phyloP scores from a whole-genome alignment of 805 yeast species.

The Diddensiella transvaalensis region DNA sequence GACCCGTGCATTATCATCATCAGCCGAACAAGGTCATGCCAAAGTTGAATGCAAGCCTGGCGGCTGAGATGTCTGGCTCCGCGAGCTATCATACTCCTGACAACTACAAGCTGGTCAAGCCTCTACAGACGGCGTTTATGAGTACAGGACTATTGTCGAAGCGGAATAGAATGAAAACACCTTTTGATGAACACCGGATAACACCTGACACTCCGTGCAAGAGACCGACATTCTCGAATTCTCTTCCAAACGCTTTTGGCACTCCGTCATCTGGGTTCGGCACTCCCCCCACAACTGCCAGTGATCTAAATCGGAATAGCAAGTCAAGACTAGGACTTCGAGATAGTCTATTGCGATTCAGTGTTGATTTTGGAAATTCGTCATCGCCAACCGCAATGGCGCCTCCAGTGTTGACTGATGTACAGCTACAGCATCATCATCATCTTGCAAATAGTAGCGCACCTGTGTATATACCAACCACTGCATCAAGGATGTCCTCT shows the following conservation, averaged over 20 bases:
- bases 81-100: slow-evolving; percentile 44
- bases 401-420: slow-evolving; percentile 27
- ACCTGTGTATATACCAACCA: neutral
- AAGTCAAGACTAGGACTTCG: slow-evolving; percentile 18
- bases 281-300: slow-evolving; percentile 7
- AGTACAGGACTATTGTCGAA: slow-evolving; percentile 69
- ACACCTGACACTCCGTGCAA: slow-evolving; percentile 69
- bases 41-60: slow-evolving; percentile 19
- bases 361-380: slow-evolving; percentile 18
- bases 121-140: slow-evolving; percentile 79
- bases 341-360: slow-evolving; percentile 19
- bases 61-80: slow-evolving; percentile 11
- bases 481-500: slow-evolving; percentile 11
- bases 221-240: slow-evolving; percentile 33
- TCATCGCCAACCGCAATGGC: slow-evolving; percentile 17
- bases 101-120: slow-evolving; percentile 68
- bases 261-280: neutral
- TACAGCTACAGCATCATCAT: slow-evolving; percentile 8
- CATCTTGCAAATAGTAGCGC: slow-evolving; percentile 6
- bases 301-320: neutral
- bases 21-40: slow-evolving; percentile 12
- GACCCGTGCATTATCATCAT: slow-evolving; percentile 5
- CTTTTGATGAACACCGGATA: slow-evolving; percentile 24
- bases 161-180: slow-evolving; percentile 43
- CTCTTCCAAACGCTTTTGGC: slow-evolving; percentile 22